Percentiles rank a stretch among this genome's conserved stretches.
Conservation (phyloP, 1,139 yeast species). For the Debaryomycetaceae sp. region DNA sequence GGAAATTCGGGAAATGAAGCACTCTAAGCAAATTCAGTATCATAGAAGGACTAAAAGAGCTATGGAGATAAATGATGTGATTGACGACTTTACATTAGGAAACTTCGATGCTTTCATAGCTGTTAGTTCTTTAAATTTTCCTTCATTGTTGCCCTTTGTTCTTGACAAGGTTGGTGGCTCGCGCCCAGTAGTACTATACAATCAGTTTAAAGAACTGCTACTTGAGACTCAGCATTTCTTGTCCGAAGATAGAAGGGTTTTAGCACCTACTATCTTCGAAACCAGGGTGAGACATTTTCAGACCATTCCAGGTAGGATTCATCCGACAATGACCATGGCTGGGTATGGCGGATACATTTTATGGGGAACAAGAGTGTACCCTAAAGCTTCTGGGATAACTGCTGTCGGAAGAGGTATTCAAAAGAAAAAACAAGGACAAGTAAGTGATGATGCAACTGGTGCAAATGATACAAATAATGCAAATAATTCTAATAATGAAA, state of each 20-base stretch:
- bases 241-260: conserved; percentile 60
- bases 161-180: conserved; percentile 78
- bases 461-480: not conserved
- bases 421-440: conserved; percentile 28
- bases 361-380: conserved; percentile 77
- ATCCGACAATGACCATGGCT: conserved; percentile 91
- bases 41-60: conserved; percentile 62
- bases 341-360: conserved; percentile 90
- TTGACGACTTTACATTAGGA: conserved; percentile 47
- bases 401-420: conserved; percentile 55
- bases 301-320: conserved; percentile 90
- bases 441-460: conserved; percentile 7
- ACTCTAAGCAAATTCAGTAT: conserved; percentile 64
- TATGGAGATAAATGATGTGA: conserved; percentile 48
- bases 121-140: conserved; percentile 69
- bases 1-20: conserved; percentile 53
- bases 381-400: conserved; percentile 52
- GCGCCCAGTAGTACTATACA: conserved; percentile 78
- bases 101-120: conserved; percentile 76
- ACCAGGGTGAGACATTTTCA: conserved; percentile 85
- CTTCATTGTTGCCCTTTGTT: conserved; percentile 59
- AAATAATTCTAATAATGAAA: not conserved
- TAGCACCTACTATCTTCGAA: conserved; percentile 83
- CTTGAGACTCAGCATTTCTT: conserved; percentile 70
- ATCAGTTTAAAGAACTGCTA: conserved; percentile 75